phyloP scores from a whole-genome alignment of 1,139 yeast genomes.

The Saccharomyces hybrid region DNA sequence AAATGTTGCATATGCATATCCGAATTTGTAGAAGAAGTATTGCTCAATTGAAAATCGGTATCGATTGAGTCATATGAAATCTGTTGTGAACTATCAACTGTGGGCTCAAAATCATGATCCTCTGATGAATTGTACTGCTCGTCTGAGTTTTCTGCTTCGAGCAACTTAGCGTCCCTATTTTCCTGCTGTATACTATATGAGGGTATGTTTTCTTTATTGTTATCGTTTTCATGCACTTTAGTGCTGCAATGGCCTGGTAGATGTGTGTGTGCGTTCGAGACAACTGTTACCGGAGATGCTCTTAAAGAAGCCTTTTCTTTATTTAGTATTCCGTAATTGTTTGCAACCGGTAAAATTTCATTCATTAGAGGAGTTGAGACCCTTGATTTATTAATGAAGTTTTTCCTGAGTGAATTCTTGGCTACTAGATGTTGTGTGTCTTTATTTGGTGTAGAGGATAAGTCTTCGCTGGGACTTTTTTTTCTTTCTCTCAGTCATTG shows the following conservation, averaged over 20 bases:
- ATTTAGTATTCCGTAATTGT: not conserved
- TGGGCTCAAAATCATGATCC: slow-evolving; percentile 10
- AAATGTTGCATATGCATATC: slow-evolving; percentile 12
- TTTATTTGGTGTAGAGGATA: not conserved
- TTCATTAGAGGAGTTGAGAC: slow-evolving; percentile 27
- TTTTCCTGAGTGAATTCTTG: slow-evolving; percentile 9
- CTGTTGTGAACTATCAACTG: slow-evolving; percentile 10
- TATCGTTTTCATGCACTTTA: not conserved
- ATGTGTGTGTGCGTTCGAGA: not conserved
- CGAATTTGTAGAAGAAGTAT: slow-evolving; percentile 10
- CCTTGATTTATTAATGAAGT: slow-evolving; percentile 10
- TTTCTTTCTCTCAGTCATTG: not conserved
- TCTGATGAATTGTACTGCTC: not conserved
- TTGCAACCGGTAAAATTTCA: slow-evolving; percentile 23
- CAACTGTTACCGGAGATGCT: not conserved
- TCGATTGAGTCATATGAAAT: slow-evolving; percentile 6
- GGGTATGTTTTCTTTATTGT: not conserved
- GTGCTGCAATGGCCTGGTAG: not conserved
- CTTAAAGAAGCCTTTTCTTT: not conserved
- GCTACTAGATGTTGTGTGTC: not conserved
- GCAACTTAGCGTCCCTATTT: not conserved
- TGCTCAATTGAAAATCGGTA: slow-evolving; percentile 20
- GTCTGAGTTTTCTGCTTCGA: not conserved
- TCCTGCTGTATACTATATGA: not conserved
- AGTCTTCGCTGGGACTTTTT: not conserved